phyloP scores from a whole-genome alignment of 495 filamentous ascomycete species.

The Articulospora tetracladia region DNA sequence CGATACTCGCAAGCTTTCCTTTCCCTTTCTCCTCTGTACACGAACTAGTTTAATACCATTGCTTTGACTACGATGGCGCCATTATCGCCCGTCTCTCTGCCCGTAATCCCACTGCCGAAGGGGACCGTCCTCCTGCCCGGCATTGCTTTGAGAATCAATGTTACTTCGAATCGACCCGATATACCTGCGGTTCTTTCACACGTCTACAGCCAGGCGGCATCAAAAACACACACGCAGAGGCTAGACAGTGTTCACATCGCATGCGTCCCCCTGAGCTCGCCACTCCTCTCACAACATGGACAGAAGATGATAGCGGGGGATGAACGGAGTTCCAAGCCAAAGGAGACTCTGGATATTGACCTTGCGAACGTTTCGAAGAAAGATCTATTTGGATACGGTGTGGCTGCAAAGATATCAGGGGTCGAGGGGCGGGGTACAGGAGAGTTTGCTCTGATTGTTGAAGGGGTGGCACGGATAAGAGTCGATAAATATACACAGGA shows the following conservation, averaged over 20 bases:
- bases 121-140: constrained; percentile 78
- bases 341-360: constrained; percentile 37
- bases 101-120: constrained; percentile 72
- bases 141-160: constrained; percentile 69
- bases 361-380: constrained; percentile 54
- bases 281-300: constrained; percentile 62
- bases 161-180: constrained; percentile 71
- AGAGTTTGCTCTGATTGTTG: constrained; percentile 78
- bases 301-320: constrained; percentile 53
- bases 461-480: constrained; percentile 74
- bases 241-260: constrained; percentile 66
- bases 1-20: background rate
- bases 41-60: background rate
- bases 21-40: background rate
- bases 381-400: constrained; percentile 73
- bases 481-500: constrained; percentile 73
- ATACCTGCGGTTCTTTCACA: constrained; percentile 76
- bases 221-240: constrained; percentile 56
- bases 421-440: constrained; percentile 76
- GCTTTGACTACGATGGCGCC: constrained; percentile 10
- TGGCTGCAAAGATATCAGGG: constrained; percentile 76
- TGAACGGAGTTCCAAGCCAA: constrained; percentile 35
- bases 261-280: constrained; percentile 76
- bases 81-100: constrained; percentile 34
- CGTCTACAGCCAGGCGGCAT: constrained; percentile 63